Evolutionary conservation across 2,329 filamentous ascomycete genomes (phyloP).

Genomic region (Microascus cirrosus): DNA sequence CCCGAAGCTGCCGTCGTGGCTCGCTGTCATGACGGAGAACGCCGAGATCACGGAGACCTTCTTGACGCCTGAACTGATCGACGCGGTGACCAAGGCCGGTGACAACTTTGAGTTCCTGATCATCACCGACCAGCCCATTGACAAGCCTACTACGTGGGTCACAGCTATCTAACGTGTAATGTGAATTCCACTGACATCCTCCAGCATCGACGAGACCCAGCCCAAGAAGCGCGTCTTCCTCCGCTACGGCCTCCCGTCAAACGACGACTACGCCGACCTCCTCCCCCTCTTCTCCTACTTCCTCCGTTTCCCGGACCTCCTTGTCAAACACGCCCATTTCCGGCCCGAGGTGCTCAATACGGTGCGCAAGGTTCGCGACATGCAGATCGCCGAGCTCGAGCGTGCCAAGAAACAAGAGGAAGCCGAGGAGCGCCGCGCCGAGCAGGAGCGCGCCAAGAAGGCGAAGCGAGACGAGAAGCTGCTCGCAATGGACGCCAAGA

Average conservation of each 20-base stretch:
- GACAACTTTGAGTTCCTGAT: conserved; percentile 76
- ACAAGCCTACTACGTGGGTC: conserved; percentile 72
- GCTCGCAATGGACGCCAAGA: conserved; percentile 65
- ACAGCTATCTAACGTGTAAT: not conserved
- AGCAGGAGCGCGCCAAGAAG: conserved; percentile 71
- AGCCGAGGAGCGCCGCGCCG: conserved; percentile 62
- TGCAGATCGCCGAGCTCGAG: conserved; percentile 67
- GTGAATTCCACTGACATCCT: not conserved
- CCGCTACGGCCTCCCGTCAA: conserved; percentile 56
- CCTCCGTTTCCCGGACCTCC: conserved; percentile 71
- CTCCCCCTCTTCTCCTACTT: conserved; percentile 71
- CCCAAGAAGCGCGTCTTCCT: conserved; percentile 83
- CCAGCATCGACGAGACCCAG: conserved; percentile 67
- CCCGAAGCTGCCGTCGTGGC: conserved; percentile 78
- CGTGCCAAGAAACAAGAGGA: conserved; percentile 70
- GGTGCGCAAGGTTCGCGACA: conserved; percentile 68
- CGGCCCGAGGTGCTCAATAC: conserved; percentile 82
- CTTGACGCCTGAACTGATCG: conserved; percentile 76
- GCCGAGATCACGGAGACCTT: conserved; percentile 85
- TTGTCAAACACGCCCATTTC: conserved; percentile 72
- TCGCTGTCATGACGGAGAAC: conserved; percentile 92
- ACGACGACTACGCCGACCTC: conserved; percentile 53
- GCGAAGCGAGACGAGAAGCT: conserved; percentile 80
- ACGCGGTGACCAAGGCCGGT: conserved; percentile 67
- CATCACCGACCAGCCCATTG: conserved; percentile 76